These are phyloP conservation scores for Dryas integrifolia DNA, from an alignment of 331 rosid species.

Conservation along the genomic window DNA sequence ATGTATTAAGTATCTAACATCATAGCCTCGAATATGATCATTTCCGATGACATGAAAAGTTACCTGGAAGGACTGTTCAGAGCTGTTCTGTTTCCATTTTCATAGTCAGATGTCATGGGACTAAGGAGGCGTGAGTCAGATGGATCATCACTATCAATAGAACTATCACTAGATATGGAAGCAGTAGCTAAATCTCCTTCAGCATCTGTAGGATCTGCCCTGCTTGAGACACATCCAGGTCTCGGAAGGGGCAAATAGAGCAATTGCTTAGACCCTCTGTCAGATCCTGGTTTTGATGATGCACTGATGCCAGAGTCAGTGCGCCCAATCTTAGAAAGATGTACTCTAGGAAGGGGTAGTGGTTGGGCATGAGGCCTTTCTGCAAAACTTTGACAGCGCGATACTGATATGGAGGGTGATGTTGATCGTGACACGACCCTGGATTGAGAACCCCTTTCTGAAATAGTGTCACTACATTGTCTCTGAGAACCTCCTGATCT, in stretches of 20 bases:
- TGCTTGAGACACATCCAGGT: constrained; percentile 27
- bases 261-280: constrained; percentile 28
- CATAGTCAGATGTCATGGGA: constrained; percentile 45
- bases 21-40: not conserved
- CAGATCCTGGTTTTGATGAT: constrained; percentile 34
- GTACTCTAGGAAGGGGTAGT: constrained; percentile 45
- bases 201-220: constrained; percentile 35
- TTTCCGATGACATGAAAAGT: not conserved
- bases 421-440: constrained; percentile 36
- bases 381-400: constrained; percentile 49
- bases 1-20: not conserved
- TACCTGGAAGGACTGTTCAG: constrained; percentile 43
- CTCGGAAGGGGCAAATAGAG: constrained; percentile 36
- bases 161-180: constrained; percentile 40
- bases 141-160: constrained; percentile 42
- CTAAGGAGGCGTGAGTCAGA: constrained; percentile 37
- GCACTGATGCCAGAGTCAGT: constrained; percentile 33
- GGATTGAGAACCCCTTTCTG: constrained; percentile 44
- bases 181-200: constrained; percentile 42
- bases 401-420: constrained; percentile 41
- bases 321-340: constrained; percentile 23
- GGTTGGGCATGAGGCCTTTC: constrained; percentile 50
- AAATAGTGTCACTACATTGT: constrained; percentile 33
- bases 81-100: constrained; percentile 39
- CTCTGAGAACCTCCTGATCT: constrained; percentile 41